Base-by-base conservation (phyloP, 768 basidiomycete species). In the Terana coerulea region DNA sequence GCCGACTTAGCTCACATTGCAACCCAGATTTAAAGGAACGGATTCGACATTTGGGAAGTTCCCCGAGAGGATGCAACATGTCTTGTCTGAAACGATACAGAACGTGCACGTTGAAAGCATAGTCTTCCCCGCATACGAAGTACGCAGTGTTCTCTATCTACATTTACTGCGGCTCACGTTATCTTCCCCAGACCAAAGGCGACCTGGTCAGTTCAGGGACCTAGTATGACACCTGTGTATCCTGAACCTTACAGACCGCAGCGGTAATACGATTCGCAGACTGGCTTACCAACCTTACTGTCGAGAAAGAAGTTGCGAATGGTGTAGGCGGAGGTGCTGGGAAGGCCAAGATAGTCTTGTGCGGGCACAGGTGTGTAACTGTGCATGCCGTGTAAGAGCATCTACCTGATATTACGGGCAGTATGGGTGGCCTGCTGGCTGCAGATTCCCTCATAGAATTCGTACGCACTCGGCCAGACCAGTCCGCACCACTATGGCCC, bases 121-220 rank as follows among this genome's bases (percentile, higher is more conserved):
- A n/a, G 73, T 91, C 12, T 97, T 95, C 62, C 94, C 94, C 21
- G 84, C 83, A 1, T 98, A 95, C 59, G 89, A 97, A 76, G 90
- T 88, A 57, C 52, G 73, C 52, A 19, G 5, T 31, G 15, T 42
- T 39, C 53, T 33, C 41, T 53, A 17, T 8, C 19, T 33, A 25
- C 15, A 11, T 11, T 17, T 31, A 11, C 50, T 47, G 30, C 7
- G 22, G 21, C 24, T 42, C n/a, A 31, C 35, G n/a, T 28, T 21
- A 31, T 55, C 22, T 43, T 35, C 19, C 24, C 49, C 49, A 92
- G 88, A 95, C 94, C 6, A 93, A 91, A 68, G 94, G 94, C 37
- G 86, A 94, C 49, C 69, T 97, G 67, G 92, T 94, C 62, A 58
- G 54, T 19, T 46, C 7, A 25, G 11, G 9, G 10, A 17, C 17